These are phyloP conservation scores for Penicillium fimorum DNA, from an alignment of 495 filamentous ascomycete genomes.

Conservation along the genomic window DNA sequence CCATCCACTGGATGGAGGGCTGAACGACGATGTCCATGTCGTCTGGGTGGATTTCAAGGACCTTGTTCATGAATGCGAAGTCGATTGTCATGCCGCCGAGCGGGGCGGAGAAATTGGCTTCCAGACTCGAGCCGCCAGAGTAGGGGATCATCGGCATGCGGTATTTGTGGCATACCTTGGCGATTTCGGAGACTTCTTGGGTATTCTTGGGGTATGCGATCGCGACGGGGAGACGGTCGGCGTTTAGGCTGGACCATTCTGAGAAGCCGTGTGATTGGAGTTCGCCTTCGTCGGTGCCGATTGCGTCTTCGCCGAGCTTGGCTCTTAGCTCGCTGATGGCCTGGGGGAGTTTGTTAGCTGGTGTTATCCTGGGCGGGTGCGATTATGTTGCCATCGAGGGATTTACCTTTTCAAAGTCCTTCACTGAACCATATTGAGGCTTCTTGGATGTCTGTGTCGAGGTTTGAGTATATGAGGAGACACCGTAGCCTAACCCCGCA, in stretches of 20 bases:
- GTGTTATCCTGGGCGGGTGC: conserved; percentile 11
- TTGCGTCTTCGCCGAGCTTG: conserved; percentile 63
- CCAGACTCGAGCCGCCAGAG: conserved; percentile 82
- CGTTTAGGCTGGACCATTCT: conserved; percentile 84
- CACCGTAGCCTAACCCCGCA: conserved; percentile 39
- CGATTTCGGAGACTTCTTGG: conserved; percentile 75
- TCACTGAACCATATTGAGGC: conserved; percentile 40
- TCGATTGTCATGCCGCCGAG: conserved; percentile 86
- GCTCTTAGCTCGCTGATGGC: conserved; percentile 61
- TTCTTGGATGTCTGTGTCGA: conserved; percentile 14
- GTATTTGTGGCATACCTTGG: conserved; percentile 77
- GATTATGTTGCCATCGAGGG: conserved; percentile 9
- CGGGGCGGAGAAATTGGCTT: conserved; percentile 85
- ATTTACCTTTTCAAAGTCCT: conserved; percentile 43
- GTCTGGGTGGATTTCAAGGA: conserved; percentile 72
- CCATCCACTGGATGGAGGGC: conserved; percentile 88
- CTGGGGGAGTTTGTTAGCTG: conserved; percentile 39
- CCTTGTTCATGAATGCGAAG: conserved; percentile 81
- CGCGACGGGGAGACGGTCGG: conserved; percentile 72
- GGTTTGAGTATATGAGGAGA: conserved; percentile 24
- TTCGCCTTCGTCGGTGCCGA: conserved; percentile 82
- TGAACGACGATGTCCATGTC: conserved; percentile 95
- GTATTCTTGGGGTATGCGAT: conserved; percentile 78
- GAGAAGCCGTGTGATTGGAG: conserved; percentile 80
- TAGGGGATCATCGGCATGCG: conserved; percentile 82